Evolutionary conservation across 2,329 filamentous ascomycete genomes (phyloP), one percentile per base, ranked within the genome.

Genomic region (Neonectria magnoliae): DNA sequence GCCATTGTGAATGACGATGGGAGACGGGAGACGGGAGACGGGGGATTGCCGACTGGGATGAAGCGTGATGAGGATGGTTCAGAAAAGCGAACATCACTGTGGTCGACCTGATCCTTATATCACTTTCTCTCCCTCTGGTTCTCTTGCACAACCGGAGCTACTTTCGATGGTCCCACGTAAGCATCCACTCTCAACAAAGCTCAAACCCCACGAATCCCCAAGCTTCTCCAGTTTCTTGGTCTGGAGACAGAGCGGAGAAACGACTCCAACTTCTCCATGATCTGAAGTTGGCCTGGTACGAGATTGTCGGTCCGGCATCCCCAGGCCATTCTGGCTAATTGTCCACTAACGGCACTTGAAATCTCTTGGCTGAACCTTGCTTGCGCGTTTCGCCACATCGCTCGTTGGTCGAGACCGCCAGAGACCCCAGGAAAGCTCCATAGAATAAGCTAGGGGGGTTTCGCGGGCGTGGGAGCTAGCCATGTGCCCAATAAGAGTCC

Each of bases 1-100:
- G 71, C 71, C 71, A 73, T 72, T 61, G 38, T 73, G 31, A 18
- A 27, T 25, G 25, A 38, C 29, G 52, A 45, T 22, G 54, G 57
- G 45, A 36, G 33, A 18, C 16, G 29, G 5, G 45, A 36, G 33
- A 18, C 16, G 29, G 5, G 38, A 45, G 54, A 53, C 47, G 41
- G 25, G 58, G 29, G 18, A 41, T 25, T 44, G 31, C 33, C 14
- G 31, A 50, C 6, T 48, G 38, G 10, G 22, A 41, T 63, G 59
- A 48, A 38, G 36, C 41, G n/a, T 38, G 18, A 27, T 57, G 38
- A 20, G n/a, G 38, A 20, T 20, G 5, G 16, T 42, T 20, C 38
- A 42, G 6, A 25, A 38, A 16, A 42, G 14, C n/a, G 36, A 8
- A 25, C 25, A 33, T 51, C 9, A 18, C 54, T 1, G 54, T 41